Evolutionary conservation across 306 rosid species (phyloP).

Genomic region (Lathyrus aphaca): DNA sequence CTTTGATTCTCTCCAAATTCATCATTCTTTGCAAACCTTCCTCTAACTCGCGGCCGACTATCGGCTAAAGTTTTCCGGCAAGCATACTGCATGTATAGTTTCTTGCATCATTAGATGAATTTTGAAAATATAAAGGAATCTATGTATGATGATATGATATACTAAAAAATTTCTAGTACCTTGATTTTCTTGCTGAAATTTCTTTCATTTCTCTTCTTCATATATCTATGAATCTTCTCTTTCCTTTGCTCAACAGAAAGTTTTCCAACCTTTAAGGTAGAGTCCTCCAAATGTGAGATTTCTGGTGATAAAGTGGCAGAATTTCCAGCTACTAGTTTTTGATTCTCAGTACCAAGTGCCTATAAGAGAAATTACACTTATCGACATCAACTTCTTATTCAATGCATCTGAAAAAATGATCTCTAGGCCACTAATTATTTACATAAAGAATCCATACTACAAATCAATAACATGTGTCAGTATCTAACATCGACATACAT

Average conservation of each 20-base stretch:
- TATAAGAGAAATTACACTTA: slow-evolving; percentile 33
- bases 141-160: slow-evolving; percentile 11
- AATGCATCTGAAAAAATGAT: too few relatives aligned
- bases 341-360: slow-evolving; percentile 70
- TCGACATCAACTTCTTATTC: slow-evolving; percentile 16
- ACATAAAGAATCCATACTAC: not conserved
- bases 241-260: slow-evolving; percentile 91
- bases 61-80: slow-evolving; percentile 96
- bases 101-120: slow-evolving; percentile 32
- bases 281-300: slow-evolving; percentile 79
- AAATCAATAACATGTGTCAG: not conserved
- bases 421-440: too few relatives aligned
- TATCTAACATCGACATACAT: too few relatives aligned
- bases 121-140: slow-evolving; percentile 1
- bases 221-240: slow-evolving; percentile 93
- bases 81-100: slow-evolving; percentile 67
- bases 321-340: slow-evolving; percentile 64
- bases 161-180: slow-evolving; percentile 47
- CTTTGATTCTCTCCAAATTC: slow-evolving; percentile 78
- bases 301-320: slow-evolving; percentile 70
- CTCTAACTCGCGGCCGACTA: slow-evolving; percentile 95
- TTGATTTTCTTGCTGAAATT: slow-evolving; percentile 99
- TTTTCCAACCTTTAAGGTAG: slow-evolving; percentile 80
- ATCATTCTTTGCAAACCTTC: slow-evolving; percentile 96
- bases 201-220: slow-evolving; percentile 94